Conservation (phyloP, 257 asterid genomes). For the Capsicum rhomboideum region DNA sequence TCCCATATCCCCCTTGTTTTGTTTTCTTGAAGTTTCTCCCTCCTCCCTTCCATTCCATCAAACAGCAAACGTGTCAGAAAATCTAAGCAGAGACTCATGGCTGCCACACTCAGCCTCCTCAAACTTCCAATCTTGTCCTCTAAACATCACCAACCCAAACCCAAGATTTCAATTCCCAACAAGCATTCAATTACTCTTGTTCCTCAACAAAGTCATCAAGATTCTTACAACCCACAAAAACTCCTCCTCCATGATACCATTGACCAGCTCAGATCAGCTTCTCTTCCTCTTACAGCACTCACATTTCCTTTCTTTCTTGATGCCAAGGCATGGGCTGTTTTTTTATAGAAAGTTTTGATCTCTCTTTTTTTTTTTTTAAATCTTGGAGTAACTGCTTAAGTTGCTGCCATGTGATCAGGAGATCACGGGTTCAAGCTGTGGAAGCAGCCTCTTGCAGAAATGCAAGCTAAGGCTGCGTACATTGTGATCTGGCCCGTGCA, state of each 20-base stretch:
- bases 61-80: neutral
- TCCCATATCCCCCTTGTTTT: neutral
- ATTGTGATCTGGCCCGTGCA: too few relatives aligned
- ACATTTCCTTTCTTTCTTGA: constrained; percentile 53
- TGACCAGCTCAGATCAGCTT: constrained; percentile 33
- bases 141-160: neutral
- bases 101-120: constrained; percentile 60
- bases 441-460: too few relatives aligned
- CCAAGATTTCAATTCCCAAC: constrained; percentile 12
- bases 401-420: too few relatives aligned
- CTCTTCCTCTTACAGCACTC: constrained; percentile 61
- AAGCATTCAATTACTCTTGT: constrained; percentile 8
- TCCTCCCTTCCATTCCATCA: neutral
- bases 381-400: too few relatives aligned
- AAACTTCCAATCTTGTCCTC: constrained; percentile 30
- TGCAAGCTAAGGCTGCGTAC: too few relatives aligned
- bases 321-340: constrained; percentile 32
- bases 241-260: constrained; percentile 1
- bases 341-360: neutral
- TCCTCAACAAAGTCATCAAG: neutral
- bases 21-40: neutral
- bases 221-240: constrained; percentile 10
- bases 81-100: constrained; percentile 28
- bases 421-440: too few relatives aligned
- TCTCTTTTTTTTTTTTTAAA: neutral